Evolutionary conservation across 352 stramenopile species (phyloP), one percentile per base, ranked within the genome.

Genomic region (Thraustochytrium sp.): DNA sequence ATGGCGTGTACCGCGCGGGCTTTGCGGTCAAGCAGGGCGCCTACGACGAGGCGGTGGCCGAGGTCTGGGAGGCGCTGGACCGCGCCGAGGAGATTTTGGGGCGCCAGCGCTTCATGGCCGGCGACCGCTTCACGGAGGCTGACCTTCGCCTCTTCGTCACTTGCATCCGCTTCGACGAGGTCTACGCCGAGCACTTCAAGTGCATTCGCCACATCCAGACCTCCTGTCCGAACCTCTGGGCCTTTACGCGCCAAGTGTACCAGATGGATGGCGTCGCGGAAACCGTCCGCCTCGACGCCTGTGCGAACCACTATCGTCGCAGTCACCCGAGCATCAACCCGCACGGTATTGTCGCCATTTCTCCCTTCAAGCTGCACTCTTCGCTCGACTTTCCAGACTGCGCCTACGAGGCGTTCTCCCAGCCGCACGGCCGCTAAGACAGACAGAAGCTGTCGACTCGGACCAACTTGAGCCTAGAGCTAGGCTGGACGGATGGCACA

Each of bases 221-320:
- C 96, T 94, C 76, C 21, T 59, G 51, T 26, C 89, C 89, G 46
- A 93, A 94, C 82, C 86, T 98, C 29, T 64, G 90, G n/a, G 91
- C 92, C 61, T 96, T 93, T 78, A 85, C 87, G 21, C 82, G 88
- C 9, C 90, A 97, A 53, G 92, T 98, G 64, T 98, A 97, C 89
- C 94, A 98, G 87, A 93, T 96, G 82, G 88, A 89, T 46, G 91
- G 89, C 9, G 90, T 98, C 64, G 86, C 90, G 53, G 89, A 90
- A 54, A 92, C 92, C n/a, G 89, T 98, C 54, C 92, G 97, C 87
- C 97, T 98, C 91, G 88, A 97, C 63, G 94, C 98, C 84, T 98
- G 98, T 87, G 98, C 97, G 89, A 87, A 92, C 26, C 95, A 98
- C 89, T 98, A 98, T 88, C 98, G 96, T 86, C 92, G 89, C 34